A percentile compares a stretch with the other conserved stretches of the same genome.
phyloP scores from a whole-genome alignment of 108 stramenopile species.

The Mediolabrus comicus region DNA sequence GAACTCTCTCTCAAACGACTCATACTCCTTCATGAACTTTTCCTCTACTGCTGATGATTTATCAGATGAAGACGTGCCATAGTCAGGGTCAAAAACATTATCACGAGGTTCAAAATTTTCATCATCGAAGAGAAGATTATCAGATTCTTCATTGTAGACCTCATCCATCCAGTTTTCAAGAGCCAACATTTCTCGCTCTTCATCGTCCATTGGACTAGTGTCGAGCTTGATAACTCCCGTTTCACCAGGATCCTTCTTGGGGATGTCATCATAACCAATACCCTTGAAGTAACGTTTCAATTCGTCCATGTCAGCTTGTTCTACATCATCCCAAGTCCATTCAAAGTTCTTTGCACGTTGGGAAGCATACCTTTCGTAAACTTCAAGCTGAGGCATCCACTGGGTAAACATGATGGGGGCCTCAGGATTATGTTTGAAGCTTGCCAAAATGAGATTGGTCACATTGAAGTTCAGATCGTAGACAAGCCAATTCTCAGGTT shows the following conservation, averaged over 20 bases:
- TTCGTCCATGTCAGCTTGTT: slow-evolving; percentile 72
- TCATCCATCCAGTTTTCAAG: slow-evolving; percentile 85
- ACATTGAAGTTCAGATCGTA: slow-evolving; percentile 87
- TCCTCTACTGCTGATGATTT: slow-evolving; percentile 58
- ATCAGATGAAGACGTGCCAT: slow-evolving; percentile 63
- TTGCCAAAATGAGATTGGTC: slow-evolving; percentile 77
- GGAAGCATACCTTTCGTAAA: slow-evolving; percentile 66
- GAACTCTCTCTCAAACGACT: slow-evolving; percentile 61
- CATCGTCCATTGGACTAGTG: slow-evolving; percentile 66
- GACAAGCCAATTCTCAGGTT: slow-evolving; percentile 63
- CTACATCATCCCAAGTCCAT: slow-evolving; percentile 81
- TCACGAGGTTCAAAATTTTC: slow-evolving; percentile 75
- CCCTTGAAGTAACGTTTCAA: slow-evolving; percentile 74
- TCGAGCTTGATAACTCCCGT: slow-evolving; percentile 76
- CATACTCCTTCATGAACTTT: slow-evolving; percentile 59
- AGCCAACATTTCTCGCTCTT: slow-evolving; percentile 83
- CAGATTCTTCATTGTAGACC: slow-evolving; percentile 83
- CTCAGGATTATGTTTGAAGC: slow-evolving; percentile 77
- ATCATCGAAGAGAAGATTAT: slow-evolving; percentile 80
- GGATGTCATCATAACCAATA: slow-evolving; percentile 79
- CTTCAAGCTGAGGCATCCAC: slow-evolving; percentile 81
- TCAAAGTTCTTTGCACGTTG: slow-evolving; percentile 68
- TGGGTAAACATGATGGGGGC: slow-evolving; percentile 79
- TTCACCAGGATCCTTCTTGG: slow-evolving; percentile 63
- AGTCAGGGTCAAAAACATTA: slow-evolving; percentile 75